Percentiles rank a stretch among this genome's conserved stretches.
Evolutionary conservation across 73 alveolate species (phyloP).

Genomic region (Tetrahymena borealis): DNA sequence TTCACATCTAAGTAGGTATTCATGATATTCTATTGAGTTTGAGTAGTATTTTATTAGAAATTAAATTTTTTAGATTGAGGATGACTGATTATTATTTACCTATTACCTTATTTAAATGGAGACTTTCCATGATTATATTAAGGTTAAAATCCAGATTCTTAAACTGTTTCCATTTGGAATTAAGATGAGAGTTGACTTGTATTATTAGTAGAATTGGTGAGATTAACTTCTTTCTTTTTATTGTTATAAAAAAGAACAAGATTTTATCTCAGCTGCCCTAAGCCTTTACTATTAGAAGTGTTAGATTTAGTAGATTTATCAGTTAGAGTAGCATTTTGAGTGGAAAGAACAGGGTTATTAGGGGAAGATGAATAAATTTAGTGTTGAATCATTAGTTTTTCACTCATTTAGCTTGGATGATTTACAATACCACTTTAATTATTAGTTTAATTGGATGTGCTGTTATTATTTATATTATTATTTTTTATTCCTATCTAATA

Average conservation of each 20-base stretch:
- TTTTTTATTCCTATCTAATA: not conserved
- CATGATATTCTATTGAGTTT: not conserved
- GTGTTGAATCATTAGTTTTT: not conserved
- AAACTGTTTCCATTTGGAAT: not conserved
- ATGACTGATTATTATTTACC: not conserved
- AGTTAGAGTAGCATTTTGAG: too few relatives aligned
- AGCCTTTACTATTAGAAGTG: not conserved
- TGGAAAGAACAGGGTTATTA: not conserved
- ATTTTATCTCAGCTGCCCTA: not conserved
- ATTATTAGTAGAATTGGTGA: not conserved
- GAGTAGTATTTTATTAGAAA: not conserved
- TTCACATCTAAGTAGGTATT: not conserved
- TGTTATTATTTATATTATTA: too few relatives aligned
- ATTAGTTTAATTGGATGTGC: too few relatives aligned
- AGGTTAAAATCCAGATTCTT: not conserved
- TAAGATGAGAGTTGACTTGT: not conserved
- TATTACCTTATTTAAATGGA: not conserved
- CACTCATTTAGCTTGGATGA: too few relatives aligned
- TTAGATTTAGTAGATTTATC: too few relatives aligned
- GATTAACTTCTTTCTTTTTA: not conserved
- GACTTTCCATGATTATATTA: not conserved
- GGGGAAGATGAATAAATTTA: not conserved
- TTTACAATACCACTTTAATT: too few relatives aligned
- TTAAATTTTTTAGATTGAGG: not conserved
- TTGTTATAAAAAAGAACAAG: not conserved